Evolutionary conservation across 306 rosid genomes (phyloP), one percentile per base, ranked within the genome.

Genomic region (Fagus crenata): DNA sequence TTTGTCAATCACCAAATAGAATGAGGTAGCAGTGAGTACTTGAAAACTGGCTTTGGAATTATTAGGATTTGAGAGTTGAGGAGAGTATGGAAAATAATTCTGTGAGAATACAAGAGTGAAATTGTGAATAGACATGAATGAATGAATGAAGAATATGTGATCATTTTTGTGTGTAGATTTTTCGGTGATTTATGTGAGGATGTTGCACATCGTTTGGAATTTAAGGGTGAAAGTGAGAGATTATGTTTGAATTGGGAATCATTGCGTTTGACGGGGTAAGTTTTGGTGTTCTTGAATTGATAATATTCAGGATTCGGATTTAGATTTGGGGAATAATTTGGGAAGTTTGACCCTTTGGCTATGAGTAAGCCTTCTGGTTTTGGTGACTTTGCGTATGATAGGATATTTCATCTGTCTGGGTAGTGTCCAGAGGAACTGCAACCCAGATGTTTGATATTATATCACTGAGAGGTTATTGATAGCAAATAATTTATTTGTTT

Each of bases 401-500:
- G 15, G 37, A 32, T 28, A 59, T 31, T 59, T 28, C 35, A 3
- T 59, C 36, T 11, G 5, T 59, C 65, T 59, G 37, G 37, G 28
- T 28, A 28, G 5, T 33, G 68, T 33, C 68, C 68, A 33, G 41
- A 28, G 37, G 37, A 58, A 33, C 68, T 33, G 68, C 39, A 33
- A 61, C 32, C 11, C 68, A 61, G 68, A 61, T 61, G 68, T 33
- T 61, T 61, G 68, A 61, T 9, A 61, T 32, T 61, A 61, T 32
- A 36, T 61, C 68, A 32, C 41, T 12, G 35, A 61, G 68, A 33
- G 68, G 41, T 32, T 33, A 5, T 33, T 58, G 12, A 58, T 28
- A 28, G 68, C 68, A 31, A 61, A 58, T 4, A 40, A 3, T 61
- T 2, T 11, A 22, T 61, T 33, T 33, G 41, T 61, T 61, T 33